These are phyloP conservation scores for Verticillium zaregamsianum DNA, from an alignment of 2,329 filamentous ascomycete species.

Conservation along the genomic window DNA sequence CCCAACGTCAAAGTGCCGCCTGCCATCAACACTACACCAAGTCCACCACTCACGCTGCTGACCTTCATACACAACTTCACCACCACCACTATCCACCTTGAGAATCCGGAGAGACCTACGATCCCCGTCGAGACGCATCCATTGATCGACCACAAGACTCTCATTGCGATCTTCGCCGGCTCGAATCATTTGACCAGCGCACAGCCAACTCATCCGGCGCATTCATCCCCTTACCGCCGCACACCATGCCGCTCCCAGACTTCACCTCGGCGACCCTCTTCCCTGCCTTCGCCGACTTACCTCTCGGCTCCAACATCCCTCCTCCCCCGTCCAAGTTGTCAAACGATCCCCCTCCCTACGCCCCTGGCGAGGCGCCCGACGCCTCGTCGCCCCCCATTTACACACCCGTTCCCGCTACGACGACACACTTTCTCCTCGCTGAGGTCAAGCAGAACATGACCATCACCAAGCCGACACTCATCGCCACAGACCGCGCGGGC, in stretches of 20 bases:
- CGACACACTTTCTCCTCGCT: slow-evolving; percentile 32
- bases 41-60: not conserved
- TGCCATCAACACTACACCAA: not conserved
- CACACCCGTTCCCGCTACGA: slow-evolving; percentile 3
- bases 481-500: slow-evolving; percentile 34
- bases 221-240: not conserved
- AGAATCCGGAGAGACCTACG: not conserved
- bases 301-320: slow-evolving; percentile 11
- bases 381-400: not conserved
- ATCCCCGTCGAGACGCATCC: not conserved
- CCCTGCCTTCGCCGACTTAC: slow-evolving; percentile 27
- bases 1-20: not conserved
- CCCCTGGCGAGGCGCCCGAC: not conserved
- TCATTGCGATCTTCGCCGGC: not conserved
- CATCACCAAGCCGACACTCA: slow-evolving; percentile 45
- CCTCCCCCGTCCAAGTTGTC: slow-evolving; percentile 4
- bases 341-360: not conserved
- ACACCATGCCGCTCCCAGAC: slow-evolving; percentile 20
- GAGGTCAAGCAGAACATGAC: slow-evolving; percentile 43
- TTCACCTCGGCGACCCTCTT: slow-evolving; percentile 26
- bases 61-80: not conserved
- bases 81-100: not conserved
- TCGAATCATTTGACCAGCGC: not conserved
- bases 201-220: not conserved
- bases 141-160: not conserved